phyloP scores from a whole-genome alignment of 805 yeast genomes.

The Zygotorulaspora florentina region DNA sequence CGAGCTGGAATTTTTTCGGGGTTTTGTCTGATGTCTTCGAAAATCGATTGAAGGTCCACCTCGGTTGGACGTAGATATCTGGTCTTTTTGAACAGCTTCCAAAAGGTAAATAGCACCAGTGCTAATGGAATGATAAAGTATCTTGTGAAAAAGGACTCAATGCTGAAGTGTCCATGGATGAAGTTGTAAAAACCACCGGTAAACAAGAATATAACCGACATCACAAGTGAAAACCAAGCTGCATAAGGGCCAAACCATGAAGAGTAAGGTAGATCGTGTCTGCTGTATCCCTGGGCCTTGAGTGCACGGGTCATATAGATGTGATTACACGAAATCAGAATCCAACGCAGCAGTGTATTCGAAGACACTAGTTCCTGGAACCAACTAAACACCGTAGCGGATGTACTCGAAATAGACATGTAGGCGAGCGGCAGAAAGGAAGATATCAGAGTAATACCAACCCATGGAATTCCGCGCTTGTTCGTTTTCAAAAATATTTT shows the following conservation, averaged over 20 bases:
- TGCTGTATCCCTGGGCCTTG: slow-evolving; percentile 59
- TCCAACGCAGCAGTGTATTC: slow-evolving; percentile 71
- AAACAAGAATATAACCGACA: slow-evolving; percentile 52
- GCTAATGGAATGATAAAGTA: slow-evolving; percentile 39
- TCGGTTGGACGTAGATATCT: slow-evolving; percentile 36
- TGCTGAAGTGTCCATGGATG: slow-evolving; percentile 43
- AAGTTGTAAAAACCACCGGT: slow-evolving; percentile 71
- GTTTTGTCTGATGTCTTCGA: slow-evolving; percentile 32
- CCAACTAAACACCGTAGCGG: slow-evolving; percentile 56
- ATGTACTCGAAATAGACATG: slow-evolving; percentile 57
- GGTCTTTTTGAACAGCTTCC: slow-evolving; percentile 36
- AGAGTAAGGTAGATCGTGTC: slow-evolving; percentile 48
- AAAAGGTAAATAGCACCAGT: slow-evolving; percentile 40
- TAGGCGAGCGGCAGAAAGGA: slow-evolving; percentile 60
- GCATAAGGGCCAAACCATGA: slow-evolving; percentile 71
- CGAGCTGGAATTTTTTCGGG: slow-evolving; percentile 24
- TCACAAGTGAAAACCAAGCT: slow-evolving; percentile 49
- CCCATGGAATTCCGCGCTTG: slow-evolving; percentile 65
- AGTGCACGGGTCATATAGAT: slow-evolving; percentile 60
- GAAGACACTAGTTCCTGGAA: slow-evolving; percentile 74
- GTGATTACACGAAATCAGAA: slow-evolving; percentile 62
- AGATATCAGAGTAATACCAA: slow-evolving; percentile 48
- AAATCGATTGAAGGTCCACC: slow-evolving; percentile 39
- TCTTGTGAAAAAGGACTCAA: slow-evolving; percentile 56
- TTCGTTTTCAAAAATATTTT: slow-evolving; percentile 57